Conservation (phyloP, 805 yeast genomes). For the Cyberlindnera bimundalis region DNA sequence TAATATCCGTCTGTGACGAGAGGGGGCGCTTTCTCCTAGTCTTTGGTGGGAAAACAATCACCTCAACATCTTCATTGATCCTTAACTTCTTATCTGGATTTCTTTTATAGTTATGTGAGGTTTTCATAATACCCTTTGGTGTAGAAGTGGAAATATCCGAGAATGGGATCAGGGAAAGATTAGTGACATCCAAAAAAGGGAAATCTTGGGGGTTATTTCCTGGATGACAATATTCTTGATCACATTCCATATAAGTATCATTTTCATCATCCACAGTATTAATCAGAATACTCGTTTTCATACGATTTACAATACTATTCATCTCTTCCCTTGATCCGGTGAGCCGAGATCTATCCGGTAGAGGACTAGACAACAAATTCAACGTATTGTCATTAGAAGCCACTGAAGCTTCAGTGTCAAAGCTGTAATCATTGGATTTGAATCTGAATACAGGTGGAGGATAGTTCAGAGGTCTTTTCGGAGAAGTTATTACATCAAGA, state of each 20-base stretch:
- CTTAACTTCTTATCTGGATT: slow-evolving; percentile 15
- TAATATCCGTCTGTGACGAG: neutral
- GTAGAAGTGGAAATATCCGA: slow-evolving; percentile 7
- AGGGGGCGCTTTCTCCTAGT: slow-evolving; percentile 6
- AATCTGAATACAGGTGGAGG: slow-evolving; percentile 24
- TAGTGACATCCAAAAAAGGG: slow-evolving; percentile 8
- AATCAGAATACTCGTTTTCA: slow-evolving; percentile 11
- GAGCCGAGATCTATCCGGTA: slow-evolving; percentile 3
- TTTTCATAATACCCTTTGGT: slow-evolving; percentile 11
- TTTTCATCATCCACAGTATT: neutral
- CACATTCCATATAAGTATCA: neutral
- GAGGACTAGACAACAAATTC: slow-evolving; percentile 14
- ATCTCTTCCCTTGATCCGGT: slow-evolving; percentile 22
- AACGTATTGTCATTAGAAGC: slow-evolving; percentile 4
- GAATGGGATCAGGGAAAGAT: slow-evolving; percentile 6
- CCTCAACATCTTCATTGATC: slow-evolving; percentile 19
- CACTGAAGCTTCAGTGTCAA: slow-evolving; percentile 10
- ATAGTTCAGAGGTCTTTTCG: slow-evolving; percentile 16
- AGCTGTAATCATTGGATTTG: slow-evolving; percentile 6
- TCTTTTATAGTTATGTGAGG: neutral
- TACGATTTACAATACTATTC: slow-evolving; percentile 9
- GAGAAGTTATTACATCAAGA: slow-evolving; percentile 1
- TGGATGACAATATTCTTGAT: neutral
- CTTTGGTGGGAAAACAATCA: slow-evolving; percentile 2
- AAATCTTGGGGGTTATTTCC: neutral